Percentiles rank a stretch among this genome's conserved stretches.
These are phyloP conservation scores for Dendrobium officinale DNA, from an alignment of 106 monocot species.

Conservation along the genomic window DNA sequence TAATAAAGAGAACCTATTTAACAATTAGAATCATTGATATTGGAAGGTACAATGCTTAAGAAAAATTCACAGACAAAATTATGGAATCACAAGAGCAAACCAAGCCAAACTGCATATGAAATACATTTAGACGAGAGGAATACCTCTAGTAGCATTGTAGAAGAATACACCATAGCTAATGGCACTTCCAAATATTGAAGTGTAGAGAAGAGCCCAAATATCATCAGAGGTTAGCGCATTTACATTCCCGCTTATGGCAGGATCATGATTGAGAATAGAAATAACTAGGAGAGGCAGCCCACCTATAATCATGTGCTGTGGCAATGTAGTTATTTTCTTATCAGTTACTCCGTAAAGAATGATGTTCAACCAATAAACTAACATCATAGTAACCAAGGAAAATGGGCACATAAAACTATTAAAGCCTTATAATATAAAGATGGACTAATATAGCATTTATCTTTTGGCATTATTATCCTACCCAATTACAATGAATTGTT, in stretches of 20 bases:
- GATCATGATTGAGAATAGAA: constrained; percentile 86
- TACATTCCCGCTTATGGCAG: constrained; percentile 56
- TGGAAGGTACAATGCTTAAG: neutral
- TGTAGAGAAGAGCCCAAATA: constrained; percentile 75
- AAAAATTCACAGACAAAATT: neutral
- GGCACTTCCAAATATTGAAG: constrained; percentile 94
- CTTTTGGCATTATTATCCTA: neutral
- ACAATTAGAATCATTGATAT: neutral
- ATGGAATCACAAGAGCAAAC: neutral
- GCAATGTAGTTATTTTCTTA: neutral
- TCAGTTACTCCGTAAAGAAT: neutral
- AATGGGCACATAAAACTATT: neutral
- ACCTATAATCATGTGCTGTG: constrained; percentile 91
- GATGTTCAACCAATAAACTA: neutral
- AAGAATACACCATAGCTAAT: constrained; percentile 95
- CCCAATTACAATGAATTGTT: neutral
- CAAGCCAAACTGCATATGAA: neutral
- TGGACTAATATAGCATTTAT: neutral
- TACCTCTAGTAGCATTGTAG: constrained; percentile 87
- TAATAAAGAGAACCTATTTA: neutral
- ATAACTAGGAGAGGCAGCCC: constrained; percentile 76
- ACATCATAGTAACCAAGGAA: neutral
- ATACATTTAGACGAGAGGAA: constrained; percentile 11
- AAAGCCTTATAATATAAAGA: neutral
- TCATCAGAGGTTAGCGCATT: constrained; percentile 52